Evolutionary conservation across 176 grass and related monocot species (phyloP).

Genomic region (Tillandsia leiboldiana): DNA sequence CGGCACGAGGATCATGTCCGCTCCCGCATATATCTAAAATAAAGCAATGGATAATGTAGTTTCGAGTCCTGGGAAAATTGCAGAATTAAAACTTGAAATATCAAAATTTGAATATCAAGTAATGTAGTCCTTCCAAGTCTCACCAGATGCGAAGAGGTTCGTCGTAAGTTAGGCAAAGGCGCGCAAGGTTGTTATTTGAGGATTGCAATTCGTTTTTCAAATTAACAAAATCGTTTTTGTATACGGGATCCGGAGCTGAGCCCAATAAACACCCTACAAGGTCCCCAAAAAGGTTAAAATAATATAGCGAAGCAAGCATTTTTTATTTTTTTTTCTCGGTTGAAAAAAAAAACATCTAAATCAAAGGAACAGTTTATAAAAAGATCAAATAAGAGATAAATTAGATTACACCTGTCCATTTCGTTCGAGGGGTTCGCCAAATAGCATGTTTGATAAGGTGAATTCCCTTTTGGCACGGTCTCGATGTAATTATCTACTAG

Average conservation of each 20-base stretch:
- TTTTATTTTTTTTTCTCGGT: background rate
- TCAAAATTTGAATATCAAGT: background rate
- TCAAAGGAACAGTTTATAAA: background rate
- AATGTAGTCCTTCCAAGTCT: conserved; percentile 13
- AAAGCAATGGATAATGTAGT: conserved; percentile 11
- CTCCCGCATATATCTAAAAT: conserved; percentile 86
- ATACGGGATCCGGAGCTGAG: conserved; percentile 87
- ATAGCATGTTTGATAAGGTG: conserved; percentile 98
- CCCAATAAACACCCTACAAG: conserved; percentile 73
- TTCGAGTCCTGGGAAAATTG: background rate
- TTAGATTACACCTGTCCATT: conserved; percentile 51
- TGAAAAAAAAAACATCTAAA: background rate
- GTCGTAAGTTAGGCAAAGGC: conserved; percentile 78
- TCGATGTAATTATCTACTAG: conserved; percentile 78
- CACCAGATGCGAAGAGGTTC: conserved; percentile 86
- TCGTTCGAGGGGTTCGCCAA: conserved; percentile 47
- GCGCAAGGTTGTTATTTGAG: conserved; percentile 52
- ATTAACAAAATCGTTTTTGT: conserved; percentile 69
- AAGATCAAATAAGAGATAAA: background rate
- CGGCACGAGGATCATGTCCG: conserved; percentile 96
- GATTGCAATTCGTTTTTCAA: conserved; percentile 57
- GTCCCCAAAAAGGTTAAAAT: background rate
- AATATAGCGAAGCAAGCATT: conserved; percentile 4
- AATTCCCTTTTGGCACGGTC: conserved; percentile 93
- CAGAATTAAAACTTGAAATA: background rate